Base-by-base conservation (phyloP, 2,329 filamentous ascomycete species). In the Neodidymelliopsis sp. region DNA sequence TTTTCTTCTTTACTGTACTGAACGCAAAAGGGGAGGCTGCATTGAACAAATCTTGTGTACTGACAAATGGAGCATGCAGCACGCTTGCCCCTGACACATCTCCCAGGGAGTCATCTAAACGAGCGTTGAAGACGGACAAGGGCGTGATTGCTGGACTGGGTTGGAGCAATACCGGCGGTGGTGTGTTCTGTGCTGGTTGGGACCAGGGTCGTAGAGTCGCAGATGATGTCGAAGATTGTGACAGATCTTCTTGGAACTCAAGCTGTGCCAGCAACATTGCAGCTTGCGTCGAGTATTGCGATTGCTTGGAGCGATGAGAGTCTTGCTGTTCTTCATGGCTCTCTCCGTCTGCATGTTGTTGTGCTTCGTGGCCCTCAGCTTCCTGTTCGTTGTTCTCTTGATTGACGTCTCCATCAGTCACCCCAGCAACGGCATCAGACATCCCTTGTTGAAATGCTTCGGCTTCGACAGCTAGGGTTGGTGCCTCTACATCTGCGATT, bases 1-100 rank as follows among this genome's bases (percentile, higher is more conserved):
- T 16, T 29, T 56, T 62, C 59, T 77, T 77, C 61, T 77, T 78
- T 24, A 72, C 62, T 9, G 74, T 75, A 41, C 72, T 74, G 56
- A 71, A 70, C 11, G 63, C 50, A 62, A 77, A 75, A 30, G 76
- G 60, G 34, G 74, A 66, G 40, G 68, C 72, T 55, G 68, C 73
- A 19, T 70, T 67, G 35, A 79, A 70, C 7, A 79, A 59, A 12
- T 75, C 74, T 44, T 79, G 77, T 2, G 77, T 79, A 47, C 73
- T 76, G 23, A 75, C 58, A 8, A 58, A 54, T 10, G 54, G 41
- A 4, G 44, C 59, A 20, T 44, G 43, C 18, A 55, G 41, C 12
- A 53, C 35, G 30, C 53, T 60, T 6, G 18, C 41, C 8, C 30
- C 47, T 13, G 29, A 29, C 19, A 50, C 19, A 11, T 27, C 30